Base-by-base conservation (phyloP, 306 rosid genomes). In the Glycyrrhiza uralensis region DNA sequence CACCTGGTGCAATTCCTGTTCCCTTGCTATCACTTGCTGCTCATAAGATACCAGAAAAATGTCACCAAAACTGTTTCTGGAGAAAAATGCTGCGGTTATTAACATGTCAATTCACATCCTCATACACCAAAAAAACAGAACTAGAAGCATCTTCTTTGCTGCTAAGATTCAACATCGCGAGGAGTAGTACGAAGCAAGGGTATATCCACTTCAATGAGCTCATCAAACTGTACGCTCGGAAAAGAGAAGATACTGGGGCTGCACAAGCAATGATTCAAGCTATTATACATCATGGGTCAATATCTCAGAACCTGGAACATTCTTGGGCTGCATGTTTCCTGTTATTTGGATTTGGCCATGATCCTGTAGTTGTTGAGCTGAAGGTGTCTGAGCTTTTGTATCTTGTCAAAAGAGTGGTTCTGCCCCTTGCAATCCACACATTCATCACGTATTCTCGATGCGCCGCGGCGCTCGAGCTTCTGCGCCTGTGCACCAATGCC, bases 271-370 rank as follows among this genome's bases (percentile, higher is more conserved):
- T 88, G 91, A 92, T 88, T 79, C 91, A 87, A 81, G 88, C 93
- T 59, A 85, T 88, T 67, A 85, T 88, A 49, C 81, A 72, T 72
- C 91, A 84, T 20, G 89, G 85, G 15, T 88, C 87, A 15, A 72
- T 86, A 60, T 24, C 89, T 76, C 85, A 86, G 54, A 84, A 88
- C 66, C 50, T 87, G 0, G 95, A 90, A 7, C 98, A 90, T 69
- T 38, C 85, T 2, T 92, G 96, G 96, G 91, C 96, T 11, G 95
- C 96, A 17, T 92, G 95, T 68, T 92, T 90, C 82, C 81, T 90
- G 47, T 69, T 85, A 26, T 90, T 92, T 29, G 96, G 88, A 77
- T 92, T 92, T 32, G 83, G 96, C 4, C 89, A 79, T 33, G 88
- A 86, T 72, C 91, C 89, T 4, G 81, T 80, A 4, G 83, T 76